Conservation (phyloP, 108 stramenopile species). For the Discostella stelligeroides region DNA sequence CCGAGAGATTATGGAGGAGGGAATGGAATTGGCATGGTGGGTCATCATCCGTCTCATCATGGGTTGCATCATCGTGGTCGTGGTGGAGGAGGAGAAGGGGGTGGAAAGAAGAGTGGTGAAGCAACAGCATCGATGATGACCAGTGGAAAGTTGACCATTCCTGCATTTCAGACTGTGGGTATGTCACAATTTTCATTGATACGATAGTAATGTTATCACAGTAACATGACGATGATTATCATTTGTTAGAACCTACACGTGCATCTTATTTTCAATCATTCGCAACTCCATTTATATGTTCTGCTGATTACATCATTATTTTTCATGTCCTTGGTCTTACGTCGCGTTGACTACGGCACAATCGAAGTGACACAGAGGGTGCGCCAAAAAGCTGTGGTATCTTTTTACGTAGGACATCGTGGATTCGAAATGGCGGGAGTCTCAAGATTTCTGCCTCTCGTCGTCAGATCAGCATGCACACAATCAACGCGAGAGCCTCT, state of each 20-base stretch:
- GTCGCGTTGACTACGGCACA: not conserved
- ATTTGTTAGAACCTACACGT: too few relatives aligned
- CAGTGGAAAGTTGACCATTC: slow-evolving; percentile 27
- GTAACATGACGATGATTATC: too few relatives aligned
- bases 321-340: too few relatives aligned
- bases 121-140: slow-evolving; percentile 26
- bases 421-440: not conserved
- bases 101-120: slow-evolving; percentile 13
- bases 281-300: too few relatives aligned
- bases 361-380: too few relatives aligned
- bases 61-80: not conserved
- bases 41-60: slow-evolving; percentile 5
- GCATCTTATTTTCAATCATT: too few relatives aligned
- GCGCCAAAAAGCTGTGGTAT: not conserved
- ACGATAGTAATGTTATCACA: slow-evolving; percentile 25
- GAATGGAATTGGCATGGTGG: slow-evolving; percentile 6
- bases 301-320: too few relatives aligned
- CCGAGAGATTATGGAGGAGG: slow-evolving; percentile 55
- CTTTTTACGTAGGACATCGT: not conserved
- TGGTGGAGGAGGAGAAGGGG: not conserved
- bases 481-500: too few relatives aligned
- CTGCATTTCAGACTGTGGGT: slow-evolving; percentile 50
- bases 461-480: not conserved
- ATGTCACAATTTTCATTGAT: slow-evolving; percentile 71
- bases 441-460: not conserved